phyloP scores from a whole-genome alignment of 1,284 basidiomycete genomes.

The Malassezia globosa region DNA sequence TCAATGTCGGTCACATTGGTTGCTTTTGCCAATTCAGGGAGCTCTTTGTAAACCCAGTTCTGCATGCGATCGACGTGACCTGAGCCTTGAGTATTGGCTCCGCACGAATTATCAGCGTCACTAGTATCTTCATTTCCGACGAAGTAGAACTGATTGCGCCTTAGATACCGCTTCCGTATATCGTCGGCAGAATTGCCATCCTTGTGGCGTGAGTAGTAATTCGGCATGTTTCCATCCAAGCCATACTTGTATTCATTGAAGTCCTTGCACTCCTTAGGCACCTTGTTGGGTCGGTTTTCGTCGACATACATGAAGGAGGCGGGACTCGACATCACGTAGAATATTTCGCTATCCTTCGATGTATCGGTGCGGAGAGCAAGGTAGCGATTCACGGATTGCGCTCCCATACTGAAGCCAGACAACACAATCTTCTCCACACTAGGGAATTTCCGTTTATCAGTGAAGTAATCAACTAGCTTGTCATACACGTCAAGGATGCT shows the following conservation, averaged over 20 bases:
- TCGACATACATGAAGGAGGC: constrained; percentile 36
- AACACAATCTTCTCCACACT: constrained; percentile 34
- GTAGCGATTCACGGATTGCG: constrained; percentile 33
- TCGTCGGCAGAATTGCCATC: not conserved
- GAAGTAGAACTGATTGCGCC: constrained; percentile 26
- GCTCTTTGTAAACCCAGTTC: constrained; percentile 27
- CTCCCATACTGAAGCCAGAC: constrained; percentile 37
- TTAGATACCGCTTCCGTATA: constrained; percentile 21
- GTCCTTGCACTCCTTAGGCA: constrained; percentile 6
- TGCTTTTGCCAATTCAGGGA: constrained; percentile 24
- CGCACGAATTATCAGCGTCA: constrained; percentile 22
- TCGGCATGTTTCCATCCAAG: constrained; percentile 28
- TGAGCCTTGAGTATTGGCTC: constrained; percentile 28
- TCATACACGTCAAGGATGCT: constrained; percentile 34
- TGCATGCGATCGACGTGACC: constrained; percentile 32
- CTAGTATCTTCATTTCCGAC: constrained; percentile 26
- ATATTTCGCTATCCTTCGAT: constrained; percentile 21
- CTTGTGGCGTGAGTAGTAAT: constrained; percentile 19
- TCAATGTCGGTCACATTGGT: constrained; percentile 15
- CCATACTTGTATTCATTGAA: constrained; percentile 43
- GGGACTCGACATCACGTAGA: constrained; percentile 34
- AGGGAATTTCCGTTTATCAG: constrained; percentile 26
- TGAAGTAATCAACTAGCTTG: constrained; percentile 24
- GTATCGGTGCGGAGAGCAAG: constrained; percentile 23
- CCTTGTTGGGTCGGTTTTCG: constrained; percentile 10